A percentile compares a stretch with the other conserved stretches of the same genome.
Evolutionary conservation across 805 yeast species (phyloP).

Genomic region (Suhomyces canberraensis): DNA sequence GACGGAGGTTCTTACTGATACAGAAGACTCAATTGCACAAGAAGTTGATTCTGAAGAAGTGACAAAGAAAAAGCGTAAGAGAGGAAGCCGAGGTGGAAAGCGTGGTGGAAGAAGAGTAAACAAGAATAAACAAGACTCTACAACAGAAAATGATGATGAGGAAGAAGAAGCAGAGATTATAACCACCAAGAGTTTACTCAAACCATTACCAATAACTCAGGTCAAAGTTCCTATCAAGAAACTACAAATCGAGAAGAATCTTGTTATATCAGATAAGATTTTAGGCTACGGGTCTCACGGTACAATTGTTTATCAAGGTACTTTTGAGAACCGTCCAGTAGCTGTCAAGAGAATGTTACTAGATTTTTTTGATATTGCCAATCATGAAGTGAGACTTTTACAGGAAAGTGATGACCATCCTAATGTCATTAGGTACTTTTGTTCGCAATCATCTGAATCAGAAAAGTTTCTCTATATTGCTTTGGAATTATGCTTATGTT

Average conservation of each 20-base stretch:
- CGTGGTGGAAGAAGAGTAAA: conserved; percentile 37
- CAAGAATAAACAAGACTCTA: conserved; percentile 33
- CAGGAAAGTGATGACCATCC: conserved; percentile 97
- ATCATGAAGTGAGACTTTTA: conserved; percentile 80
- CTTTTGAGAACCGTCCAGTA: conserved; percentile 88
- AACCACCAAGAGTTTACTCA: conserved; percentile 28
- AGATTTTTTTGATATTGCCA: conserved; percentile 91
- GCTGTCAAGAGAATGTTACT: conserved; percentile 93
- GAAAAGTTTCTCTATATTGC: conserved; percentile 91
- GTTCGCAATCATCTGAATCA: conserved; percentile 73
- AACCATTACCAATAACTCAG: conserved; percentile 12
- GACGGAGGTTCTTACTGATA: neutral
- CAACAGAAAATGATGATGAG: conserved; percentile 12
- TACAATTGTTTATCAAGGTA: conserved; percentile 88
- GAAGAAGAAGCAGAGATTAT: conserved; percentile 13
- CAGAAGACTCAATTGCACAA: neutral
- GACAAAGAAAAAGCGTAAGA: conserved; percentile 60
- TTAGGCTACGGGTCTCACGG: conserved; percentile 97
- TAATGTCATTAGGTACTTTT: conserved; percentile 87
- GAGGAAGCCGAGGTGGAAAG: conserved; percentile 86
- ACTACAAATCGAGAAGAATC: conserved; percentile 45
- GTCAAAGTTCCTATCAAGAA: conserved; percentile 23
- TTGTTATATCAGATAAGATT: conserved; percentile 67
- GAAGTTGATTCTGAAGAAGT: conserved; percentile 13
- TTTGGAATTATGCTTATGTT: conserved; percentile 83